Conservation (phyloP, 106 monocot species). For the Dioscorea alata region DNA sequence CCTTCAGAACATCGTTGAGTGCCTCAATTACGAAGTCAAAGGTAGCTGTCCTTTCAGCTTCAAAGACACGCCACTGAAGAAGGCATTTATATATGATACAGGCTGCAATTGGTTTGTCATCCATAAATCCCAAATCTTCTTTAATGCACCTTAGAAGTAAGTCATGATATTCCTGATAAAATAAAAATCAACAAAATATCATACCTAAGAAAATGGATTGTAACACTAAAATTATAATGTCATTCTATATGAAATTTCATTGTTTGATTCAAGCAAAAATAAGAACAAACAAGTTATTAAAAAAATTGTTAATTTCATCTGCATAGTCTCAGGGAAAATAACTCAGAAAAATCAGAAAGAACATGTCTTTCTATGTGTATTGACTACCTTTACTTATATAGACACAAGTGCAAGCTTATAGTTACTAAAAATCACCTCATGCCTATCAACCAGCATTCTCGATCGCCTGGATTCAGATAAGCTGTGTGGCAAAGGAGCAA, state of each 20-base stretch:
- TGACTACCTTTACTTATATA: too few species aligned
- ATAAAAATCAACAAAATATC: neutral
- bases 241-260: too few species aligned
- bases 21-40: constrained; percentile 78
- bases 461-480: constrained; percentile 46
- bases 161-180: constrained; percentile 71
- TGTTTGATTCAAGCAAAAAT: too few species aligned
- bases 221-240: too few species aligned
- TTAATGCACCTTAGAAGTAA: constrained; percentile 67
- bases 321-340: too few species aligned
- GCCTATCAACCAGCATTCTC: constrained; percentile 48
- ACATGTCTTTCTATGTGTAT: too few species aligned
- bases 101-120: constrained; percentile 77
- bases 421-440: constrained; percentile 45
- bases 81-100: constrained; percentile 85
- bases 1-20: constrained; percentile 70
- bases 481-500: constrained; percentile 29
- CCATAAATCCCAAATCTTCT: constrained; percentile 78
- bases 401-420: too few species aligned
- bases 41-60: constrained; percentile 68
- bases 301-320: too few species aligned
- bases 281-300: too few species aligned
- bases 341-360: too few species aligned
- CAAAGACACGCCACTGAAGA: constrained; percentile 72
- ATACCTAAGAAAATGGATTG: too few species aligned